Percentiles rank a stretch among this genome's conserved stretches.
phyloP scores from a whole-genome alignment of 73 alveolate genomes.

The Paramecium sexaurelia region DNA sequence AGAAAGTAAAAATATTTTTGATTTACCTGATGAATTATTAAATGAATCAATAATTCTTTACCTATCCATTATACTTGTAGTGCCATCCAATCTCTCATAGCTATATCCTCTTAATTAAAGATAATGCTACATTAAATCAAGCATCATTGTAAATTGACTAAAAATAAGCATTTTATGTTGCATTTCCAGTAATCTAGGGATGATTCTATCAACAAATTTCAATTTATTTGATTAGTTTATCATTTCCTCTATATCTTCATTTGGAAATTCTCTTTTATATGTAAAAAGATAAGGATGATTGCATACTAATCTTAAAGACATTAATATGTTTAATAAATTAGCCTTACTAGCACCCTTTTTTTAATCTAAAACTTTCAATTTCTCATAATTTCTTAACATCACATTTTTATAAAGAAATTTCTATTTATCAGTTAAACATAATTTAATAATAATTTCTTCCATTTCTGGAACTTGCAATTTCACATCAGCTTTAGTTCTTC shows the following conservation, averaged over 20 bases:
- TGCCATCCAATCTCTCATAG: conserved; percentile 67
- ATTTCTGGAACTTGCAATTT: conserved; percentile 91
- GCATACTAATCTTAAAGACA: conserved; percentile 96
- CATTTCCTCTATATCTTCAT: conserved; percentile 94
- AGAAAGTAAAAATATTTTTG: conserved; percentile 53
- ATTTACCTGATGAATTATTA: conserved; percentile 33
- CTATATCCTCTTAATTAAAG: conserved; percentile 54
- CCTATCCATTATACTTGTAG: conserved; percentile 58
- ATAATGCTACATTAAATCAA: conserved; percentile 88
- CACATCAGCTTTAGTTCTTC: conserved; percentile 93
- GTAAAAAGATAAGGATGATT: conserved; percentile 97
- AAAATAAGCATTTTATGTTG: conserved; percentile 94
- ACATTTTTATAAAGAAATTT: conserved; percentile 89
- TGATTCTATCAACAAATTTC: conserved; percentile 89
- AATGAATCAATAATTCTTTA: conserved; percentile 63
- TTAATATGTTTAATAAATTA: conserved; percentile 73
- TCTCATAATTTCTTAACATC: conserved; percentile 85
- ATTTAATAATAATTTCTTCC: conserved; percentile 88
- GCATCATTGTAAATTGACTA: conserved; percentile 96
- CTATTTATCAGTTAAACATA: conserved; percentile 88
- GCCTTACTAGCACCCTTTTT: conserved; percentile 50
- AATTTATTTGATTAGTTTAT: conserved; percentile 92
- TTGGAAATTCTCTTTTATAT: conserved; percentile 81
- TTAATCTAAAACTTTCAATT: conserved; percentile 74
- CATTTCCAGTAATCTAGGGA: conserved; percentile 86